Conservation (phyloP, 768 basidiomycete species). For the Dacryopinax primogenitus region DNA sequence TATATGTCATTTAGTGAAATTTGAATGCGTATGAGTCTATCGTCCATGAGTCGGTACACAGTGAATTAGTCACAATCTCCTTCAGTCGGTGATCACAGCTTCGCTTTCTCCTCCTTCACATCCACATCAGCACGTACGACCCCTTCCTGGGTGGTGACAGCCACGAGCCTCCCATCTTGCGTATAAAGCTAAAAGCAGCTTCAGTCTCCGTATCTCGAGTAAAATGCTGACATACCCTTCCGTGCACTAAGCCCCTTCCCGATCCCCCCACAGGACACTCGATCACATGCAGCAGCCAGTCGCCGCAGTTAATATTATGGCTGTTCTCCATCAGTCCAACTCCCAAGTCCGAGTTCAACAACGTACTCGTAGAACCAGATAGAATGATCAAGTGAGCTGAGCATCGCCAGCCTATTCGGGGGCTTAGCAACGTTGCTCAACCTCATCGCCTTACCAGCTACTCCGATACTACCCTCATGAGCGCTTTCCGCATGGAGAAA, state of each 20-base stretch:
- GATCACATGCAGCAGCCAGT: slow-evolving; percentile 69
- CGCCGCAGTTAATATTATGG: slow-evolving; percentile 60
- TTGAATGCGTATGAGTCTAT: no score
- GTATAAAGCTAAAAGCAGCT: slow-evolving; percentile 45
- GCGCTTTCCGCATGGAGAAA: slow-evolving; percentile 11
- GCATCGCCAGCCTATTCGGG: slow-evolving; percentile 46
- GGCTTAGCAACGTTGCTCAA: slow-evolving; percentile 40
- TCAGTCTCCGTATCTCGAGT: background rate
- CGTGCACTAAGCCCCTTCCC: slow-evolving; percentile 57
- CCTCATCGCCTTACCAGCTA: slow-evolving; percentile 42
- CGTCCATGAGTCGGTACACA: background rate
- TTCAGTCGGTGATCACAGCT: background rate
- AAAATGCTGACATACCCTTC: slow-evolving; percentile 38
- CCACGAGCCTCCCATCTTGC: slow-evolving; percentile 50
- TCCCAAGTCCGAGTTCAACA: background rate
- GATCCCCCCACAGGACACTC: slow-evolving; percentile 48
- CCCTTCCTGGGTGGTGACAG: slow-evolving; percentile 71
- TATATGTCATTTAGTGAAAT: no score
- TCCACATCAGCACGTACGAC: slow-evolving; percentile 23
- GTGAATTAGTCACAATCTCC: background rate
- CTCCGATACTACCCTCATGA: slow-evolving; percentile 38
- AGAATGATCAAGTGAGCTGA: slow-evolving; percentile 62
- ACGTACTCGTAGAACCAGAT: slow-evolving; percentile 67
- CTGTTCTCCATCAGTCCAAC: slow-evolving; percentile 27
- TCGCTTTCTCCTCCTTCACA: background rate